phyloP scores from a whole-genome alignment of 2,329 filamentous ascomycete genomes.

The Ceratocystis ficicola region DNA sequence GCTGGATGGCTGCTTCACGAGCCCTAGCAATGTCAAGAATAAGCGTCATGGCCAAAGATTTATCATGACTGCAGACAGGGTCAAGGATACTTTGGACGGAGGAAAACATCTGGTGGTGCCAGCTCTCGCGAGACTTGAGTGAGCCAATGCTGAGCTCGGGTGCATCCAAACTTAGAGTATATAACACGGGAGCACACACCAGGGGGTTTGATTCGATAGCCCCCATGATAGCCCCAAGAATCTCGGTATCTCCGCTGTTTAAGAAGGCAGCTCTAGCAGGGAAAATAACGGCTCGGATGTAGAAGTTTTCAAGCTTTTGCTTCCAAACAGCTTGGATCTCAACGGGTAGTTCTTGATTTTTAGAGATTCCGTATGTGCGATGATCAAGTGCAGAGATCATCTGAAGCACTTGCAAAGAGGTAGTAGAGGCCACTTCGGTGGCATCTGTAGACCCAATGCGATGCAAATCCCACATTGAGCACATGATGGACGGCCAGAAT shows the following conservation, averaged over 20 bases:
- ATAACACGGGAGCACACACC: constrained; percentile 35
- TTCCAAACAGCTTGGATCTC: constrained; percentile 31
- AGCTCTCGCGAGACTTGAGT: constrained; percentile 30
- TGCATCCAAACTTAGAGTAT: constrained; percentile 31
- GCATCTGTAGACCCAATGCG: constrained; percentile 39
- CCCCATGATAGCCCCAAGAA: constrained; percentile 34
- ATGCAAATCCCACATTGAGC: constrained; percentile 42
- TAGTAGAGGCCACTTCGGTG: constrained; percentile 37
- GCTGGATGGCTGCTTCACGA: constrained; percentile 29
- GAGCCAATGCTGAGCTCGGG: constrained; percentile 20
- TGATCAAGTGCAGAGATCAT: constrained; percentile 26
- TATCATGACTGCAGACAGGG: constrained; percentile 23
- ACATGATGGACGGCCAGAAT: constrained; percentile 38
- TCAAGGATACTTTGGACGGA: constrained; percentile 27
- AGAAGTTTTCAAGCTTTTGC: constrained; percentile 37
- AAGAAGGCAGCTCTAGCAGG: constrained; percentile 40
- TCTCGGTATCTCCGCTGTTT: constrained; percentile 33
- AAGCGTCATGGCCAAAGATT: constrained; percentile 26
- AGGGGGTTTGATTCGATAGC: constrained; percentile 30
- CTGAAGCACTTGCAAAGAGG: constrained; percentile 32
- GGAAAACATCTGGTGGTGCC: constrained; percentile 32
- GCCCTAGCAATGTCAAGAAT: constrained; percentile 30
- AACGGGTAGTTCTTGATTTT: constrained; percentile 11
- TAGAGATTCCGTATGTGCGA: constrained; percentile 8
- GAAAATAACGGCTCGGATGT: constrained; percentile 41